Conservation (phyloP, 1,139 yeast species). For the Hansenula anomala region DNA sequence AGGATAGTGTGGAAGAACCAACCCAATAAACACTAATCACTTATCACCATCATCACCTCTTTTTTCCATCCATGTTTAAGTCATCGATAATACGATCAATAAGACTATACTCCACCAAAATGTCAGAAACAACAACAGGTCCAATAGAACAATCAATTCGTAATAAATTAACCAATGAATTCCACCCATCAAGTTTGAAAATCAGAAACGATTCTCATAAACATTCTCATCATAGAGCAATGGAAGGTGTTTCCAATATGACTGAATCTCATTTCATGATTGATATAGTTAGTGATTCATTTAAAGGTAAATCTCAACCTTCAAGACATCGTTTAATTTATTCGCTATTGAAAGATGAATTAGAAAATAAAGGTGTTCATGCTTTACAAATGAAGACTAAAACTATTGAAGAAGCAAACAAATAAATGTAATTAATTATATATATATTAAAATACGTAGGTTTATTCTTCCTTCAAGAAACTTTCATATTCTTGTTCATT, state of each 20-base stretch:
- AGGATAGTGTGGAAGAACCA: too few species aligned
- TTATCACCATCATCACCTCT: too few species aligned
- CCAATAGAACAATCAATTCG: constrained; percentile 39
- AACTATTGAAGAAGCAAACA: constrained; percentile 42
- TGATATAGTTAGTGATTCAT: constrained; percentile 66
- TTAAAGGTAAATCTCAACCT: constrained; percentile 65
- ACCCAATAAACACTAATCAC: too few species aligned
- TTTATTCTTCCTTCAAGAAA: constrained; percentile 26
- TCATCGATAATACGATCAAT: constrained; percentile 1
- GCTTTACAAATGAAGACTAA: constrained; percentile 85
- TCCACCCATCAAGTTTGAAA: constrained; percentile 37
- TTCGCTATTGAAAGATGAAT: constrained; percentile 63
- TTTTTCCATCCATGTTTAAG: too few species aligned
- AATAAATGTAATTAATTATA: constrained; percentile 5
- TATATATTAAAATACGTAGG: constrained; percentile 3
- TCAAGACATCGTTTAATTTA: constrained; percentile 78
- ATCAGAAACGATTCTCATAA: constrained; percentile 76
- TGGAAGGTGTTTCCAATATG: constrained; percentile 67
- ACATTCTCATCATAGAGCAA: constrained; percentile 86
- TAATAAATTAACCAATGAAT: constrained; percentile 32
- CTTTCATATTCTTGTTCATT: constrained; percentile 58
- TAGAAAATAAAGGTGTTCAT: constrained; percentile 71
- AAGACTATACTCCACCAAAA: constrained; percentile 20
- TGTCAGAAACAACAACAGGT: constrained; percentile 30
- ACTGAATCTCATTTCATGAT: constrained; percentile 81